Percentiles rank a stretch among this genome's conserved stretches.
These are phyloP conservation scores for Pseudocercospora cruenta DNA, from an alignment of 2,329 filamentous ascomycete species.

Conservation along the genomic window DNA sequence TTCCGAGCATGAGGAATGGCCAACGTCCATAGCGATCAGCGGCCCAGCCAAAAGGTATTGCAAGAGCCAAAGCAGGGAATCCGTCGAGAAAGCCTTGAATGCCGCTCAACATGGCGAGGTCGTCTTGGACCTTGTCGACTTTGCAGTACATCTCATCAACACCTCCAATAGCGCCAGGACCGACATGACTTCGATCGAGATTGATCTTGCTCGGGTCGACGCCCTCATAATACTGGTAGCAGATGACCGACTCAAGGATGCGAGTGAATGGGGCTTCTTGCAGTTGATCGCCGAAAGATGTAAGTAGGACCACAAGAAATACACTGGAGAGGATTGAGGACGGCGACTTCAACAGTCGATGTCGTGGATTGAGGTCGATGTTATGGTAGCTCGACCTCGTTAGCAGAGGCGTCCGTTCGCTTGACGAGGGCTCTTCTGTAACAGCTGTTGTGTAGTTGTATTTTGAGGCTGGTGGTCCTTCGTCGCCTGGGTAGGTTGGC, in stretches of 20 bases:
- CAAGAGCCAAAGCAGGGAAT: slow-evolving; percentile 44
- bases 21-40: slow-evolving; percentile 42
- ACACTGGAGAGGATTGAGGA: slow-evolving; percentile 31
- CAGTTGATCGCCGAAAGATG: slow-evolving; percentile 49
- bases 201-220: slow-evolving; percentile 39
- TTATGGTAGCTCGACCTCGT: neutral
- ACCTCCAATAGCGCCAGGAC: slow-evolving; percentile 38
- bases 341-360: slow-evolving; percentile 9
- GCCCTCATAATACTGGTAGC: slow-evolving; percentile 53
- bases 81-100: slow-evolving; percentile 52
- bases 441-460: neutral
- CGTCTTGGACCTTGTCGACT: slow-evolving; percentile 52
- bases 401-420: neutral
- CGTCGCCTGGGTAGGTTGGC: neutral
- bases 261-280: slow-evolving; percentile 50
- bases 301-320: slow-evolving; percentile 47
- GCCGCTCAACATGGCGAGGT: slow-evolving; percentile 57
- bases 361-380: slow-evolving; percentile 8
- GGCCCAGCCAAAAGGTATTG: slow-evolving; percentile 41
- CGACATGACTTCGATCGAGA: slow-evolving; percentile 31
- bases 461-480: neutral
- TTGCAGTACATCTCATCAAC: slow-evolving; percentile 49
- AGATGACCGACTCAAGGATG: slow-evolving; percentile 60
- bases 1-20: slow-evolving; percentile 36
- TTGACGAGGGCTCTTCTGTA: neutral